Base-by-base conservation (phyloP, 176 grass and related monocot genomes). In the Alopecurus myosuroides region DNA sequence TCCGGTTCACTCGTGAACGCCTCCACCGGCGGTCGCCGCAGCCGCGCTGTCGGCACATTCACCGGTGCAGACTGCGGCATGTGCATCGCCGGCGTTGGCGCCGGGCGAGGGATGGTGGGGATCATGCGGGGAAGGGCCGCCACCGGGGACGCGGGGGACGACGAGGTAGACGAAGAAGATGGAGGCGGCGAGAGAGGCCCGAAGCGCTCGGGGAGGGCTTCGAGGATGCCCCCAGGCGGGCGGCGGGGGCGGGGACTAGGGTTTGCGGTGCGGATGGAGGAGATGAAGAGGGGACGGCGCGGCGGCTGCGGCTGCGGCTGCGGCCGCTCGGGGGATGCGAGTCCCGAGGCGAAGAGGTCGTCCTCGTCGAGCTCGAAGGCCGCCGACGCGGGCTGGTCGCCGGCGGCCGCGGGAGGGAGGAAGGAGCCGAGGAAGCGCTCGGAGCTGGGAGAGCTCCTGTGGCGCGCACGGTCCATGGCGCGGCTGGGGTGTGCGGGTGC, bases 301-400 rank as follows among this genome's bases (percentile, higher is more conserved):
- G 30, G 46, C 42, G 76, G 62, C 76, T 68, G 85, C 29, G 76
- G 62, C 76, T 68, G 85, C 29, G 69, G 71, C 85, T 76, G 85
- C 44, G 76, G 77, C 1, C 40, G 41, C 26, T 94, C 89, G 53
- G 89, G 85, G 26, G 77, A 89, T 12, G 75, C 77, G 31, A 86
- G 56, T n/a, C 82, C 88, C 22, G 86, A 40, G 28, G 78, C 80
- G 88, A 93, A 92, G 79, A 95, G 52, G 61, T 95, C 90, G 62
- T 92, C 84, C 77, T 95, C 93, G 37, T 92, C 79, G 52, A 95
- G 93, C 85, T 95, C 93, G 79, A 95, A 92, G 30, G 82, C 76
- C 41, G 90, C 65, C 57, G 88, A 79, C 70, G 35, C 39, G 58
- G 75, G 15, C 9, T 89, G 74, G n/a, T 84, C 68, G 46, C 37